These are phyloP conservation scores for Ceratocystis ficicola DNA, from an alignment of 2,329 filamentous ascomycete species.

Conservation along the genomic window DNA sequence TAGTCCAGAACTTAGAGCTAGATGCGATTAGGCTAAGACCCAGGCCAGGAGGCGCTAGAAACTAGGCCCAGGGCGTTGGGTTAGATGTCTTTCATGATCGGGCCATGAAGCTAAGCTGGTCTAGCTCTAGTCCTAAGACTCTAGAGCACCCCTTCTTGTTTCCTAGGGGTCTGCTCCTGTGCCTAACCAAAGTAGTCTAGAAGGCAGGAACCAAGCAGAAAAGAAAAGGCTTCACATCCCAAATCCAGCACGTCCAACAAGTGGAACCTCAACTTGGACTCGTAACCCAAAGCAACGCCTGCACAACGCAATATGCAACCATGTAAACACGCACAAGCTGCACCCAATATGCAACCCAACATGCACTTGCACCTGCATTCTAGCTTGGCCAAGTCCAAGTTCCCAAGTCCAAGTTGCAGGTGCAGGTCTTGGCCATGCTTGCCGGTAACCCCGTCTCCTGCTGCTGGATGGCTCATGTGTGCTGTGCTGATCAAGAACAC, in stretches of 20 bases:
- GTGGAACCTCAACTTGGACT: slow-evolving; percentile 8
- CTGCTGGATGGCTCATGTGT: not conserved
- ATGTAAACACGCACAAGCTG: not conserved
- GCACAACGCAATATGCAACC: not conserved
- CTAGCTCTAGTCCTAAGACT: too few species aligned
- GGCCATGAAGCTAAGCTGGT: too few species aligned
- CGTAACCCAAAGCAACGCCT: not conserved
- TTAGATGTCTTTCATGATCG: too few species aligned
- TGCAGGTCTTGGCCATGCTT: too few species aligned
- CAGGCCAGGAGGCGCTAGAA: too few species aligned
- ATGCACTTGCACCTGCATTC: not conserved
- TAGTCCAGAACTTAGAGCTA: too few species aligned
- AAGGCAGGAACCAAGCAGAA: not conserved
- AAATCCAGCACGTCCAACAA: not conserved
- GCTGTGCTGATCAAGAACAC: too few species aligned
- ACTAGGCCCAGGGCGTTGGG: too few species aligned
- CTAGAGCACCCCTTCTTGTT: too few species aligned
- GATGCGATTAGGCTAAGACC: too few species aligned
- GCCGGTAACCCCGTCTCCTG: not conserved
- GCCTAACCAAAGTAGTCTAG: not conserved
- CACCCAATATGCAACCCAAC: not conserved
- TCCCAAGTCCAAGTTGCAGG: not conserved
- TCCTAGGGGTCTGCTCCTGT: too few species aligned
- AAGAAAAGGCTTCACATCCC: not conserved
- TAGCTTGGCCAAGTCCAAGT: slow-evolving; percentile 2